phyloP scores from a whole-genome alignment of 2,329 filamentous ascomycete genomes.

The Microcyclospora tardicrescens region DNA sequence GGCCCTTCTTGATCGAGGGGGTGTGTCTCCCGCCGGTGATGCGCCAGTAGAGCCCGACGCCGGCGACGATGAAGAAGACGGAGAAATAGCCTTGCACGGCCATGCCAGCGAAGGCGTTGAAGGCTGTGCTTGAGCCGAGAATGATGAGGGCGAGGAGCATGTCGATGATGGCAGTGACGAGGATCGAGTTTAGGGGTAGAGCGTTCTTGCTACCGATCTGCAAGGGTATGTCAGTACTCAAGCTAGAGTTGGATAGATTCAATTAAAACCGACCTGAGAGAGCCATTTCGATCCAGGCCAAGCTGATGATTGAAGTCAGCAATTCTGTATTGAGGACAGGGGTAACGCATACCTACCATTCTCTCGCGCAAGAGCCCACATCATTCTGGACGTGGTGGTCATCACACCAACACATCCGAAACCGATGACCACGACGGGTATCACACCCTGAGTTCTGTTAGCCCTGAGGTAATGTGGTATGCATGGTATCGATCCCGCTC shows the following conservation, averaged over 20 bases:
- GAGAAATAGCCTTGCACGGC: slow-evolving; percentile 26
- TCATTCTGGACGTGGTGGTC: slow-evolving; percentile 20
- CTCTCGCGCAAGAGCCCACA: slow-evolving; percentile 27
- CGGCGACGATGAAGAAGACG: slow-evolving; percentile 30
- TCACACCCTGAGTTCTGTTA: slow-evolving; percentile 5
- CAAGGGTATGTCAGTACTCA: too few species aligned
- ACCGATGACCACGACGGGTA: slow-evolving; percentile 10
- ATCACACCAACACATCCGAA: neutral
- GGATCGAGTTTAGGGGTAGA: slow-evolving; percentile 15
- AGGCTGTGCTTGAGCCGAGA: slow-evolving; percentile 15
- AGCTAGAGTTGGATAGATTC: too few species aligned
- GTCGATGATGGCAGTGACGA: slow-evolving; percentile 13
- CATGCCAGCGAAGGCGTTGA: slow-evolving; percentile 29
- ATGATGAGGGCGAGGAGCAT: slow-evolving; percentile 16
- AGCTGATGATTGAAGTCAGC: neutral
- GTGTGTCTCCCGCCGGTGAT: slow-evolving; percentile 10
- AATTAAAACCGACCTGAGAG: slow-evolving; percentile 4
- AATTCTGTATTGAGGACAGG: slow-evolving; percentile 13
- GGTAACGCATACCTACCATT: slow-evolving; percentile 13
- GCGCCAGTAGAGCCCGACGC: slow-evolving; percentile 28
- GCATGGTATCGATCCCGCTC: neutral
- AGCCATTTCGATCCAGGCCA: slow-evolving; percentile 4
- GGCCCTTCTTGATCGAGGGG: neutral
- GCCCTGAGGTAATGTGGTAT: slow-evolving; percentile 7
- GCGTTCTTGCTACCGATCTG: neutral